These are phyloP conservation scores for Phenoliferia sp. DNA, from an alignment of 1,284 basidiomycete genomes.

Conservation along the genomic window DNA sequence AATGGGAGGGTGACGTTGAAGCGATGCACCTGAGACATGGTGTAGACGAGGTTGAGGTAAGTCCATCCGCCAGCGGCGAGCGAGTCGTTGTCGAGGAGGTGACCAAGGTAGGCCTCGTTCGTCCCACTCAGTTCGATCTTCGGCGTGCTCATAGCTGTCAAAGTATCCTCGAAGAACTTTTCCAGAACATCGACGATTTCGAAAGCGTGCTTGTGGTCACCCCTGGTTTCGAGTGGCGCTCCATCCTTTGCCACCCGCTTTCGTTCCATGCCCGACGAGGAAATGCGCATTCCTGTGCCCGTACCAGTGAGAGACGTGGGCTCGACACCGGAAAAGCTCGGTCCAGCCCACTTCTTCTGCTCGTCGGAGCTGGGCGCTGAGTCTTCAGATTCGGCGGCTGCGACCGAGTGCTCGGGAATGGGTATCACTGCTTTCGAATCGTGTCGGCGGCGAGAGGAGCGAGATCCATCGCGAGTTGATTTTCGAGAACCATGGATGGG, in stretches of 20 bases:
- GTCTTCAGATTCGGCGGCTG: not conserved
- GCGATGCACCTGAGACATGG: constrained; percentile 24
- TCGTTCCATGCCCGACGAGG: not conserved
- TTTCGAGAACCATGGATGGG: not conserved
- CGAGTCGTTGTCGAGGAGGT: constrained; percentile 25
- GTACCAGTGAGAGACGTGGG: constrained; percentile 21
- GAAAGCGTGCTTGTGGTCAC: not conserved
- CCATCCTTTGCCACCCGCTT: not conserved
- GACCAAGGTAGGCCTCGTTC: constrained; percentile 28
- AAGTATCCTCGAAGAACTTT: constrained; percentile 14
- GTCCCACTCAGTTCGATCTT: constrained; percentile 3
- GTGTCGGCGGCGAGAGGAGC: not conserved
- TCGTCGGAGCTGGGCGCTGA: not conserved
- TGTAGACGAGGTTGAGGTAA: constrained; percentile 31
- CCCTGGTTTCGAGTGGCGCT: not conserved
- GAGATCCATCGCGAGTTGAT: not conserved
- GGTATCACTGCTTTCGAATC: not conserved
- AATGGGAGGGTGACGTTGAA: constrained; percentile 27
- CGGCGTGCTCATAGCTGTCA: not conserved
- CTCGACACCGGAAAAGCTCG: constrained; percentile 30
- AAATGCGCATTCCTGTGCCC: constrained; percentile 11
- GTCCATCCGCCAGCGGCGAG: constrained; percentile 24
- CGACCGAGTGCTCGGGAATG: not conserved
- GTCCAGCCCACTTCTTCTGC: constrained; percentile 12
- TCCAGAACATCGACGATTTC: constrained; percentile 22